Conservation (phyloP, 179 eudicot genomes). For the Drosera spatulata region DNA sequence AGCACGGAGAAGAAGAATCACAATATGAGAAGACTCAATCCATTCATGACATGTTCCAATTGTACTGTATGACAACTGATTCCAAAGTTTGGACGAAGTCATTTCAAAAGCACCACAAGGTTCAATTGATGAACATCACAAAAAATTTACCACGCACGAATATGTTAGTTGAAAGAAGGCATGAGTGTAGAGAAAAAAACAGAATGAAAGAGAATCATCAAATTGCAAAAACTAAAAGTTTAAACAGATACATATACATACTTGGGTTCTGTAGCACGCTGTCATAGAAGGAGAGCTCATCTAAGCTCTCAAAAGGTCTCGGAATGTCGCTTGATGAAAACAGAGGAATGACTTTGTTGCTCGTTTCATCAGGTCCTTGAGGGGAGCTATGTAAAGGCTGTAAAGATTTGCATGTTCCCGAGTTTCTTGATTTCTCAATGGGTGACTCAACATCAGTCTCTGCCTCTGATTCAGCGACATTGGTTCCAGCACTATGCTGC, state of each 20-base stretch:
- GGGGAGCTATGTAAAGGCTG: slow-evolving; percentile 33
- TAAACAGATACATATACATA: slow-evolving; percentile 20
- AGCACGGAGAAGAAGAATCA: too few relatives aligned
- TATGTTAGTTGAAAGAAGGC: too few relatives aligned
- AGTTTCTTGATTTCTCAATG: slow-evolving; percentile 55
- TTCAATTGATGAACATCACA: too few relatives aligned
- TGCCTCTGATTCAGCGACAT: slow-evolving; percentile 73
- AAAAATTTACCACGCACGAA: too few relatives aligned
- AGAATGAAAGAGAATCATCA: background rate
- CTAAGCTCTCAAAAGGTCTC: slow-evolving; percentile 32
- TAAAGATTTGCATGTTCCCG: slow-evolving; percentile 22
- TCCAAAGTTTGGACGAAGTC: too few relatives aligned
- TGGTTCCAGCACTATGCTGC: slow-evolving; percentile 47
- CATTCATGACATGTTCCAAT: too few relatives aligned
- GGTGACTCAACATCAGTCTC: slow-evolving; percentile 80
- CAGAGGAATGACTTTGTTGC: slow-evolving; percentile 38
- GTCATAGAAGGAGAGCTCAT: slow-evolving; percentile 61
- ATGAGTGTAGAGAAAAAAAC: background rate
- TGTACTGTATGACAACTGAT: too few relatives aligned
- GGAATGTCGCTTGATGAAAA: slow-evolving; percentile 34
- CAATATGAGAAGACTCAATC: too few relatives aligned
- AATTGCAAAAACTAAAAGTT: background rate
- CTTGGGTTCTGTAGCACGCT: slow-evolving; percentile 66
- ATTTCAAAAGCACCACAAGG: too few relatives aligned
- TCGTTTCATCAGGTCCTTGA: slow-evolving; percentile 35